These are phyloP conservation scores for Pyropia haitanensis DNA, from an alignment of 23 red algal species.

Conservation along the genomic window DNA sequence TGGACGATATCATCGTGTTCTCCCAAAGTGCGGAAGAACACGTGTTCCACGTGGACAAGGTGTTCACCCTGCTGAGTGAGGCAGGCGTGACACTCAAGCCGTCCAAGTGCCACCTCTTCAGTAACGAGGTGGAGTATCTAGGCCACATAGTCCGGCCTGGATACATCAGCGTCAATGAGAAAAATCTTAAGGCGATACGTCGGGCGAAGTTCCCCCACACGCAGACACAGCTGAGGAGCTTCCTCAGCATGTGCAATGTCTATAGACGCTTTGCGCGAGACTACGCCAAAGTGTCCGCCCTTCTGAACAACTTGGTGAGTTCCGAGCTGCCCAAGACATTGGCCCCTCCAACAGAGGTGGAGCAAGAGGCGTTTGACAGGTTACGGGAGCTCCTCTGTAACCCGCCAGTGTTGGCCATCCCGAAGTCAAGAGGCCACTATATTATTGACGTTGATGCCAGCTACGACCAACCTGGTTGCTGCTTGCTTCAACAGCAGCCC, in stretches of 20 bases:
- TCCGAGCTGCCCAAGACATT: background rate
- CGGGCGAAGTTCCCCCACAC: background rate
- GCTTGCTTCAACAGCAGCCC: too few relatives aligned
- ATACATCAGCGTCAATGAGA: background rate
- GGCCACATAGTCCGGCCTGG: conserved; percentile 9
- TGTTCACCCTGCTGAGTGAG: conserved; percentile 2
- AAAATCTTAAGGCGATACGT: conserved; percentile 1
- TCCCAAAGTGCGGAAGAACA: conserved; percentile 14
- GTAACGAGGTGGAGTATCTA: background rate
- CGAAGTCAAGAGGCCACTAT: background rate
- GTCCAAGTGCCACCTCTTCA: conserved; percentile 15
- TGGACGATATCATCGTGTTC: conserved; percentile 31
- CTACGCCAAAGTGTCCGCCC: conserved; percentile 1
- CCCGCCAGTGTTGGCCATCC: conserved; percentile 7
- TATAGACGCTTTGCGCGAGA: conserved; percentile 6
- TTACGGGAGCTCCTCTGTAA: background rate
- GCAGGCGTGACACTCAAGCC: conserved; percentile 9
- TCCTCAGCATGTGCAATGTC: conserved; percentile 36
- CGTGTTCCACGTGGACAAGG: conserved; percentile 4
- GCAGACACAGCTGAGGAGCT: conserved; percentile 1
- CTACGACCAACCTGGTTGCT: too few relatives aligned
- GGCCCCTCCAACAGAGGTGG: background rate
- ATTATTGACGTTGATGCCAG: too few relatives aligned
- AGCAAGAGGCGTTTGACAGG: conserved; percentile 1
- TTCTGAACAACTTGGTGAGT: conserved; percentile 7